Evolutionary conservation across 2,329 filamentous ascomycete genomes (phyloP).

Genomic region (Emmonsia crescens): DNA sequence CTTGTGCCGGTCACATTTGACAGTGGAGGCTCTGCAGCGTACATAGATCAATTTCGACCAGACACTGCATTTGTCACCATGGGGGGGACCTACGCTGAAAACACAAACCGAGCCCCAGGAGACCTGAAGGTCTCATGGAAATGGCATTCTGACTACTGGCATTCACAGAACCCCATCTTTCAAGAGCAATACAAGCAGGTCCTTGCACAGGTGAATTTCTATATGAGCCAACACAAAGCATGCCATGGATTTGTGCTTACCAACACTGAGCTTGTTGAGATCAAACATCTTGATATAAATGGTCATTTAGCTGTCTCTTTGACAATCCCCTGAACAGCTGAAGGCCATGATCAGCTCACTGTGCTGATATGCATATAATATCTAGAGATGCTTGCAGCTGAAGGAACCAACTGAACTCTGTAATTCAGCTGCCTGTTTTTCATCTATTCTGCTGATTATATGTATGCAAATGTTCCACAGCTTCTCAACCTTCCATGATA

Average conservation of each 20-base stretch:
- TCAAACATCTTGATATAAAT: background rate
- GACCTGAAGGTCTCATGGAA: slow-evolving; percentile 6
- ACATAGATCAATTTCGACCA: background rate
- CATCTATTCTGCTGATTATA: too few species aligned
- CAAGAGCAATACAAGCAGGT: slow-evolving; percentile 3
- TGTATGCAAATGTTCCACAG: too few species aligned
- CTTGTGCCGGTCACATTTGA: background rate
- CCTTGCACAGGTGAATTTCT: slow-evolving; percentile 6
- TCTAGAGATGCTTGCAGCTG: background rate
- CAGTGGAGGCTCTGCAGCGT: background rate
- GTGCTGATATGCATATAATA: background rate
- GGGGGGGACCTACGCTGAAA: background rate
- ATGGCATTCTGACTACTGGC: background rate
- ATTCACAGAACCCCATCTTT: background rate
- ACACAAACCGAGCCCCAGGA: slow-evolving; percentile 4
- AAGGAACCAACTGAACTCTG: background rate
- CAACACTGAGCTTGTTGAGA: slow-evolving; percentile 9
- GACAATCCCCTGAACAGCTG: background rate
- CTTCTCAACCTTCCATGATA: too few species aligned
- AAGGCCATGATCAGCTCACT: background rate
- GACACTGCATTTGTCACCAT: background rate
- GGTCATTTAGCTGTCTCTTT: background rate
- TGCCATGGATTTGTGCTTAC: slow-evolving; percentile 7
- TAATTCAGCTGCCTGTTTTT: too few species aligned
- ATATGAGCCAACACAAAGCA: slow-evolving; percentile 6